Conservation (phyloP, 1,139 yeast genomes). For the Hanseniaspora uvarum region DNA sequence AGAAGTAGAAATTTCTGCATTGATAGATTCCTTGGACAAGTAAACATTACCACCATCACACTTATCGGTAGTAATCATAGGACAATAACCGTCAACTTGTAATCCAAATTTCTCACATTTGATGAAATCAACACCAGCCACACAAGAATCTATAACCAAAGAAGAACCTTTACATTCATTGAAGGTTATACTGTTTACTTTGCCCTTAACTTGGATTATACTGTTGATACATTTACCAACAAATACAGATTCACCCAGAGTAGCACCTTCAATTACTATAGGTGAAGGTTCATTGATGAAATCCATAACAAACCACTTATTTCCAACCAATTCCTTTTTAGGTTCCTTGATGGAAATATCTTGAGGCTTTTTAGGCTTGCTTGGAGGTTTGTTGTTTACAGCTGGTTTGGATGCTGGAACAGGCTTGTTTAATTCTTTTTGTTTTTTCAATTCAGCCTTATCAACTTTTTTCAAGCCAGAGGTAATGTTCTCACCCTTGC, state of each 20-base stretch:
- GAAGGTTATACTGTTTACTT: slow-evolving; percentile 77
- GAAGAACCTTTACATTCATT: slow-evolving; percentile 65
- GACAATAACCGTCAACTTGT: slow-evolving; percentile 71
- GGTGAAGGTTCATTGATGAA: slow-evolving; percentile 37
- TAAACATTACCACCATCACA: slow-evolving; percentile 78
- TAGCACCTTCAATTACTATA: slow-evolving; percentile 56
- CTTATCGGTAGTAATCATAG: slow-evolving; percentile 78
- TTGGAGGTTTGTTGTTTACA: slow-evolving; percentile 34
- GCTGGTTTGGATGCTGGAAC: slow-evolving; percentile 24
- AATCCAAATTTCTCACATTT: slow-evolving; percentile 73
- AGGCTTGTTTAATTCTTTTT: slow-evolving; percentile 47
- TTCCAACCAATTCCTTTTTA: slow-evolving; percentile 67
- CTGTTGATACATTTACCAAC: slow-evolving; percentile 69
- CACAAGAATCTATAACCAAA: slow-evolving; percentile 69
- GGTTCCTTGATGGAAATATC: slow-evolving; percentile 55
- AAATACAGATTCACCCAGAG: slow-evolving; percentile 78
- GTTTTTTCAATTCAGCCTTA: slow-evolving; percentile 77
- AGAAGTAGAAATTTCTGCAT: slow-evolving; percentile 69
- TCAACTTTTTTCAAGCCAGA: slow-evolving; percentile 84
- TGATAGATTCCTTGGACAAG: slow-evolving; percentile 58
- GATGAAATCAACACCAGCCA: slow-evolving; percentile 81
- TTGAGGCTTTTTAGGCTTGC: slow-evolving; percentile 64
- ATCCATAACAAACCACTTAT: slow-evolving; percentile 78
- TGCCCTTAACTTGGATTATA: slow-evolving; percentile 78
- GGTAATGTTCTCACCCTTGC: slow-evolving; percentile 75